These are phyloP conservation scores for Kodamaea sp. DNA, from an alignment of 1,139 yeast genomes.

Conservation along the genomic window DNA sequence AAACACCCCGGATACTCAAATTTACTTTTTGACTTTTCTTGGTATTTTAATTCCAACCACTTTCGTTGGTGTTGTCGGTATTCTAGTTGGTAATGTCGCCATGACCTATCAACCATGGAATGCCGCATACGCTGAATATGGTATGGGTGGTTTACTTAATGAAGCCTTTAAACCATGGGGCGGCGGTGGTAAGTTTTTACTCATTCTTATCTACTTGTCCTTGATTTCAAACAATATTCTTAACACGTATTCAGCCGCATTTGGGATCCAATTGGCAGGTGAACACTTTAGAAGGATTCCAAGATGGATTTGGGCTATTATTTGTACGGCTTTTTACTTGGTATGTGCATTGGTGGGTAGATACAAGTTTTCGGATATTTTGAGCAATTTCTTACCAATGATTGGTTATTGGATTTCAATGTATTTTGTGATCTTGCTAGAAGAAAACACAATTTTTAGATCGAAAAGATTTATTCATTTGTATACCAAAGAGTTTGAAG, in stretches of 20 bases:
- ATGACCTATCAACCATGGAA: conserved; percentile 57
- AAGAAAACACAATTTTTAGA: conserved; percentile 75
- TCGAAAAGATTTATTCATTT: conserved; percentile 45
- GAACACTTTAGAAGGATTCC: conserved; percentile 61
- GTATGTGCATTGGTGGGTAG: conserved; percentile 76
- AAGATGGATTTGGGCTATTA: conserved; percentile 73
- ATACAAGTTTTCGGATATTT: conserved; percentile 66
- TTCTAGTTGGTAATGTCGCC: conserved; percentile 70
- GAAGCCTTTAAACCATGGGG: conserved; percentile 74
- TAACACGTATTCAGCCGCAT: conserved; percentile 82
- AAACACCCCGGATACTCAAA: conserved; percentile 52
- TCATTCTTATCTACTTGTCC: conserved; percentile 66
- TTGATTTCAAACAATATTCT: conserved; percentile 76
- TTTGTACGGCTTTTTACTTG: conserved; percentile 61
- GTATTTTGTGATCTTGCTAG: conserved; percentile 66
- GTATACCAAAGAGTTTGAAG: conserved; percentile 53
- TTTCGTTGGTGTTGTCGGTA: conserved; percentile 73
- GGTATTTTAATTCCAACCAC: conserved; percentile 72
- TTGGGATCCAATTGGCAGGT: conserved; percentile 72
- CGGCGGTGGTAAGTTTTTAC: conserved; percentile 72
- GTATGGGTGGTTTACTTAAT: conserved; percentile 76
- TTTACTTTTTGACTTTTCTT: conserved; percentile 61
- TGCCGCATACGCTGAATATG: conserved; percentile 52
- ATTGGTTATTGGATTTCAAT: conserved; percentile 91
- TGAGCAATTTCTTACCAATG: conserved; percentile 91